Evolutionary conservation across 1,139 yeast genomes (phyloP), one percentile per base, ranked within the genome.

Genomic region (Tardiomyces blankii): DNA sequence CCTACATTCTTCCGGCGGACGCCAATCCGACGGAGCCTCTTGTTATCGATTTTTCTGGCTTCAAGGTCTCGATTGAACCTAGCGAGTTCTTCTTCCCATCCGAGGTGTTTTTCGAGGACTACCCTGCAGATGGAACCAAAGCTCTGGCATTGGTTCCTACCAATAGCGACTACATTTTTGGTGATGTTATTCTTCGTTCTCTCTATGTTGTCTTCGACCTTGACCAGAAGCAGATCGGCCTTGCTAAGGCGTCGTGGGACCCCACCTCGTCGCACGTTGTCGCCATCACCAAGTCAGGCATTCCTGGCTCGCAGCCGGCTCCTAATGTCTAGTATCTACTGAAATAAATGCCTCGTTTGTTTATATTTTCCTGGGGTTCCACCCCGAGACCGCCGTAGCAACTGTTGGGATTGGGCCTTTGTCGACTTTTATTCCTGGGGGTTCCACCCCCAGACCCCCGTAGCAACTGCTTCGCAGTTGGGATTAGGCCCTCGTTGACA

Each of bases 201-300:
- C 87, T 83, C 9, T 86, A 86, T 59, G 75, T 79, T 46, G 94
- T 85, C 41, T 85, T 75, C 54, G 87, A 85, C 61, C 66, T 83
- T 50, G 87, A 80, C 28, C 75, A 74, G 52, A 62, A 65, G 43
- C 75, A 78, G 57, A 68, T 85, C 30, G 77, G 80, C 1, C 50
- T 85, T 46, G 93, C 87, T 3, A 82, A 74, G 54, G 82, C 77
- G 4, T 64, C 64, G 32, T 62, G 53, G 46, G 56, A 58, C 39
- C 41, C 48, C n/a, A 46, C 51, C 12, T 41, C 46, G 14, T 43
- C 50, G 18, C 46, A 51, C 40, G 45, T 56, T 27, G 55, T 53
- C 43, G 53, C 48, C 41, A 54, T 56, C 21, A 21, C 25, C 7
- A 47, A 46, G n/a, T 30, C 50, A 14, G 18, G 18, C 23, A 49